Conservation (phyloP, 2,329 filamentous ascomycete genomes). For the Fusarium sp. region DNA sequence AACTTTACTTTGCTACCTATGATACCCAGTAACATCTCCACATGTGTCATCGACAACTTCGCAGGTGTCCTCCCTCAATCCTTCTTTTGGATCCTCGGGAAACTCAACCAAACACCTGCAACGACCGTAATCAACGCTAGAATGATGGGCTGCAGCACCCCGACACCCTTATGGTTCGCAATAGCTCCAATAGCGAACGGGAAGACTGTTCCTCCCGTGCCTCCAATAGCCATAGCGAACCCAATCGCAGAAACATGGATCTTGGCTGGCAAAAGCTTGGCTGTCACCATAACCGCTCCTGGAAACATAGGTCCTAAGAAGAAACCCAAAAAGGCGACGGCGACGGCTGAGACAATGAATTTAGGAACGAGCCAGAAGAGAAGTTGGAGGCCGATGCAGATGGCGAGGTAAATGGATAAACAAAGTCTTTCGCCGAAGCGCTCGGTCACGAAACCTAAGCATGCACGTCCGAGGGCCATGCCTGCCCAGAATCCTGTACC, state of each 20-base stretch:
- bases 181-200: slow-evolving; percentile 73
- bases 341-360: slow-evolving; percentile 68
- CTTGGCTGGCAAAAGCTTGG: slow-evolving; percentile 75
- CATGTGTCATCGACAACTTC: accelerated
- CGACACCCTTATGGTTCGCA: slow-evolving; percentile 62
- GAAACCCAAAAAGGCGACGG: slow-evolving; percentile 76
- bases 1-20: accelerated
- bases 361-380: slow-evolving; percentile 68
- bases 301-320: slow-evolving; percentile 81
- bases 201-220: slow-evolving; percentile 73
- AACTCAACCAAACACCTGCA: slow-evolving; percentile 51
- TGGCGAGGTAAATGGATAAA: slow-evolving; percentile 69
- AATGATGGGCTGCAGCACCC: slow-evolving; percentile 63
- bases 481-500: slow-evolving; percentile 85
- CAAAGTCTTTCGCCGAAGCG: slow-evolving; percentile 72
- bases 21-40: not conserved
- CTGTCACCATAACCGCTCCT: slow-evolving; percentile 75
- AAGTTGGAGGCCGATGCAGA: slow-evolving; percentile 71
- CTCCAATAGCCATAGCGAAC: slow-evolving; percentile 79
- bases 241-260: slow-evolving; percentile 79
- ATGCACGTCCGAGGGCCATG: slow-evolving; percentile 74
- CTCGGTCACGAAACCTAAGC: slow-evolving; percentile 77
- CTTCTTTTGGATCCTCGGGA: slow-evolving; percentile 52
- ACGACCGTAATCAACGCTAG: slow-evolving; percentile 56
- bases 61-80: slow-evolving; percentile 18